Conservation (phyloP, 2,329 filamentous ascomycete genomes). For the Acrodontium crateriforme region DNA sequence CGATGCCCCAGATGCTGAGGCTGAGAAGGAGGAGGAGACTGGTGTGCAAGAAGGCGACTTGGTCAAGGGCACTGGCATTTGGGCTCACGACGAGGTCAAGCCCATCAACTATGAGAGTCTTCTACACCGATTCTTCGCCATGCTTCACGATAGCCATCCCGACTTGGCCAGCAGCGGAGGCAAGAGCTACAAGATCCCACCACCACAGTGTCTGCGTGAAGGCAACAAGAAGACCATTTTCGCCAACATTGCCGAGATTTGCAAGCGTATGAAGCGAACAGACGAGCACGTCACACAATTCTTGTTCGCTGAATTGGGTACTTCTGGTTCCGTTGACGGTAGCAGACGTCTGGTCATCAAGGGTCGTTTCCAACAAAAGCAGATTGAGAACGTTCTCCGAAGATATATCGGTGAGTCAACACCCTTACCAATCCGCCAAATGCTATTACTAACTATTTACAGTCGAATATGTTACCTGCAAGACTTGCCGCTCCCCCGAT, state of each 20-base stretch:
- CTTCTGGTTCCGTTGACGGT: constrained; percentile 87
- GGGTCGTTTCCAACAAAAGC: constrained; percentile 98
- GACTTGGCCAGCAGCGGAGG: constrained; percentile 64
- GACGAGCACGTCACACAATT: constrained; percentile 90
- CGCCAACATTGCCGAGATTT: constrained; percentile 96
- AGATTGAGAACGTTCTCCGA: constrained; percentile 92
- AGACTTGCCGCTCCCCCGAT: constrained; percentile 89
- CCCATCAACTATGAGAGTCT: constrained; percentile 75
- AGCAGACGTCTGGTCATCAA: constrained; percentile 91
- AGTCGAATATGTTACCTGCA: constrained; percentile 98
- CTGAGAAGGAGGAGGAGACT: constrained; percentile 34
- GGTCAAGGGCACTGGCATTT: constrained; percentile 79
- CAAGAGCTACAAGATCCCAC: constrained; percentile 98
- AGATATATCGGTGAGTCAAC: constrained; percentile 75
- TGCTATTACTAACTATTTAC: constrained; percentile 12
- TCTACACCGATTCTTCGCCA: constrained; percentile 83
- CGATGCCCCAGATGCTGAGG: constrained; percentile 37
- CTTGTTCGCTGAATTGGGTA: constrained; percentile 95
- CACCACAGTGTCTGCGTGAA: constrained; percentile 96
- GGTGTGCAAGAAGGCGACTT: constrained; percentile 55
- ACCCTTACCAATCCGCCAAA: not conserved
- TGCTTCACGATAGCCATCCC: constrained; percentile 90
- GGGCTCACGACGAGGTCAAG: constrained; percentile 66
- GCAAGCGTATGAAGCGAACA: constrained; percentile 97
- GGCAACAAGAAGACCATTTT: constrained; percentile 99